Percentiles rank a stretch among this genome's conserved stretches.
Evolutionary conservation across 2,329 filamentous ascomycete species (phyloP).

Genomic region (Periconia sp.): DNA sequence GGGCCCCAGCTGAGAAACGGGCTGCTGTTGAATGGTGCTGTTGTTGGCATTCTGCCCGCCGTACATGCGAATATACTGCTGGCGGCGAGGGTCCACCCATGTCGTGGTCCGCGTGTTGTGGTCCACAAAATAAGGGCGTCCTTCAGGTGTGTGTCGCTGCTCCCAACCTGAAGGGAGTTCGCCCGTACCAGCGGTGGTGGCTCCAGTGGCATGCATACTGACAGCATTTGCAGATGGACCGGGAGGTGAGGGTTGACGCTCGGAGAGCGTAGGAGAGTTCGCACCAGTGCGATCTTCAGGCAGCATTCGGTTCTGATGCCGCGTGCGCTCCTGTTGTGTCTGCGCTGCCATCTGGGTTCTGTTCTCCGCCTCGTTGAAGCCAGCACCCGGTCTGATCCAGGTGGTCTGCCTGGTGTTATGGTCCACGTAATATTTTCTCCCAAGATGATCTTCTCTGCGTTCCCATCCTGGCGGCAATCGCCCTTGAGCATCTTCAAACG

Average conservation of each 20-base stretch:
- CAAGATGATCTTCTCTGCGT: slow-evolving; percentile 89
- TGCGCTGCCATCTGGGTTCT: slow-evolving; percentile 83
- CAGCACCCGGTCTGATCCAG: slow-evolving; percentile 86
- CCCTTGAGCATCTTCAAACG: slow-evolving; percentile 95
- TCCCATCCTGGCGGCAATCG: slow-evolving; percentile 94
- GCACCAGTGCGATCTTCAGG: slow-evolving; percentile 94
- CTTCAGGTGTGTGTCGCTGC: slow-evolving; percentile 92
- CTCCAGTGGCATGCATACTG: slow-evolving; percentile 92
- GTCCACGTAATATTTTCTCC: slow-evolving; percentile 96
- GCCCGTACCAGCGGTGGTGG: slow-evolving; percentile 89
- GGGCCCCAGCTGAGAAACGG: slow-evolving; percentile 93
- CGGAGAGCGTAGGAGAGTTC: slow-evolving; percentile 78
- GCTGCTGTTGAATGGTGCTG: slow-evolving; percentile 93
- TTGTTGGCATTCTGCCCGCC: slow-evolving; percentile 75
- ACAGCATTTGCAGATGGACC: slow-evolving; percentile 59
- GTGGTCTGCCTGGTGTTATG: slow-evolving; percentile 96
- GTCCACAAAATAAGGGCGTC: slow-evolving; percentile 94
- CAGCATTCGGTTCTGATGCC: slow-evolving; percentile 93
- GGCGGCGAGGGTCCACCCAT: slow-evolving; percentile 95
- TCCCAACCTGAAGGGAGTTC: slow-evolving; percentile 97
- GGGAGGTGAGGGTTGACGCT: slow-evolving; percentile 49
- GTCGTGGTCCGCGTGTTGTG: slow-evolving; percentile 98
- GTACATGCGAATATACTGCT: slow-evolving; percentile 99
- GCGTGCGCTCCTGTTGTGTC: slow-evolving; percentile 87
- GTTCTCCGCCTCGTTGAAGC: slow-evolving; percentile 74